These are phyloP conservation scores for Wakefieldia striispora DNA, from an alignment of 768 basidiomycete species.

Conservation along the genomic window DNA sequence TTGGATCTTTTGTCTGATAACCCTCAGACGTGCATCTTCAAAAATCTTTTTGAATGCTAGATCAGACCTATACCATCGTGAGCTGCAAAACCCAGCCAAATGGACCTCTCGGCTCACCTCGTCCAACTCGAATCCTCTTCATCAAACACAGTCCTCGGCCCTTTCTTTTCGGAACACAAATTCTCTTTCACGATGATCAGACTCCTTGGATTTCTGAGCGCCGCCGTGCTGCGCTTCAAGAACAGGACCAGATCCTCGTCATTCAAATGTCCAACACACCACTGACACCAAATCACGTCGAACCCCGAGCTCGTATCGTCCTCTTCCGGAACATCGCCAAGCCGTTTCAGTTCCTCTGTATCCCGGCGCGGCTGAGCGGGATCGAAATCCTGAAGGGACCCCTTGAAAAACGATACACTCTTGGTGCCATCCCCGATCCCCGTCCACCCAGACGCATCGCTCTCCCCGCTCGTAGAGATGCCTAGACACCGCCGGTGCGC, in stretches of 20 bases:
- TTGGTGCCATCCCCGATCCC: constrained; percentile 62
- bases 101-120: constrained; percentile 47
- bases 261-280: constrained; percentile 89
- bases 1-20: constrained; percentile 77
- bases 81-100: constrained; percentile 4
- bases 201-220: constrained; percentile 54
- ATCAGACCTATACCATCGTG: constrained; percentile 61
- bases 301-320: constrained; percentile 61
- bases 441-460: constrained; percentile 49
- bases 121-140: constrained; percentile 88
- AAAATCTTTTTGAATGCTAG: constrained; percentile 78
- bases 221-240: constrained; percentile 57
- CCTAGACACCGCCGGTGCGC: constrained; percentile 47
- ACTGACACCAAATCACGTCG: constrained; percentile 95
- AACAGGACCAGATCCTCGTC: constrained; percentile 78
- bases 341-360: constrained; percentile 55
- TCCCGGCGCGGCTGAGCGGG: constrained; percentile 45
- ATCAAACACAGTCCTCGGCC: constrained; percentile 64
- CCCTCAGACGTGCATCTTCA: constrained; percentile 61
- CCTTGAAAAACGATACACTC: constrained; percentile 78
- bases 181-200: constrained; percentile 94
- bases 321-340: constrained; percentile 61
- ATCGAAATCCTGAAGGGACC: constrained; percentile 79
- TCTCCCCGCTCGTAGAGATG: constrained; percentile 35
- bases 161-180: constrained; percentile 62